Evolutionary conservation across 1,284 basidiomycete genomes (phyloP).

Genomic region (Laetiporus sulphureus): DNA sequence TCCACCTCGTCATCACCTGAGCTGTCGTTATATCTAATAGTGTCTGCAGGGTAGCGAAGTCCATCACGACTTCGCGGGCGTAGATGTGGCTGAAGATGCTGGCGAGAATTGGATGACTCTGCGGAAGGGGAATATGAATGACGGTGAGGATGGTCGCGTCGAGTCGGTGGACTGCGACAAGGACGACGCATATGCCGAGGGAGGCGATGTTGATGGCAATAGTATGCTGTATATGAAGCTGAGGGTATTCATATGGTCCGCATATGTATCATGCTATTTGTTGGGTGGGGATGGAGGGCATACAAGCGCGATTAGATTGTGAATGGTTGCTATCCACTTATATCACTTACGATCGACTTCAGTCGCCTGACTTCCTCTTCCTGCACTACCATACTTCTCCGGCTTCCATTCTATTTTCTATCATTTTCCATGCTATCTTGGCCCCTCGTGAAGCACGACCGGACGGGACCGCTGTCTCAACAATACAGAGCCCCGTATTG

Average conservation of each 20-base stretch:
- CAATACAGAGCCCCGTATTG: constrained; percentile 18
- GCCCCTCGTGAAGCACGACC: constrained; percentile 44
- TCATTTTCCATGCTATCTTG: constrained; percentile 65
- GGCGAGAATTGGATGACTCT: constrained; percentile 39
- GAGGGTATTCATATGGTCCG: constrained; percentile 82
- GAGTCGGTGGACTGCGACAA: constrained; percentile 44
- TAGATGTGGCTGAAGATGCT: constrained; percentile 28
- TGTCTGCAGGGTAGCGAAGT: constrained; percentile 23
- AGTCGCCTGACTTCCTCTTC: constrained; percentile 78
- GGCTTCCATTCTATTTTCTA: constrained; percentile 51
- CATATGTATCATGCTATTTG: constrained; percentile 76
- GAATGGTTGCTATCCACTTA: too few species aligned
- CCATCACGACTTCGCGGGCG: constrained; percentile 30
- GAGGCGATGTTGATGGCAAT: constrained; percentile 55
- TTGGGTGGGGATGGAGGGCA: constrained; percentile 2
- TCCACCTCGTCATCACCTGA: constrained; percentile 31
- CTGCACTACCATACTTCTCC: constrained; percentile 74
- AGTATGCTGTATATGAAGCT: constrained; percentile 82
- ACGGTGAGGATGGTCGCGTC: constrained; percentile 41
- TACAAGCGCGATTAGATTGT: constrained; percentile 5
- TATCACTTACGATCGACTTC: constrained; percentile 68
- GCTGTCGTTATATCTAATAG: constrained; percentile 16
- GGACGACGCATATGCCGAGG: constrained; percentile 43
- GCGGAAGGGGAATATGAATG: constrained; percentile 49
- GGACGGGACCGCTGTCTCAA: constrained; percentile 15